phyloP scores from a whole-genome alignment of 2,329 filamentous ascomycete species.

The Colletotrichum incanum region DNA sequence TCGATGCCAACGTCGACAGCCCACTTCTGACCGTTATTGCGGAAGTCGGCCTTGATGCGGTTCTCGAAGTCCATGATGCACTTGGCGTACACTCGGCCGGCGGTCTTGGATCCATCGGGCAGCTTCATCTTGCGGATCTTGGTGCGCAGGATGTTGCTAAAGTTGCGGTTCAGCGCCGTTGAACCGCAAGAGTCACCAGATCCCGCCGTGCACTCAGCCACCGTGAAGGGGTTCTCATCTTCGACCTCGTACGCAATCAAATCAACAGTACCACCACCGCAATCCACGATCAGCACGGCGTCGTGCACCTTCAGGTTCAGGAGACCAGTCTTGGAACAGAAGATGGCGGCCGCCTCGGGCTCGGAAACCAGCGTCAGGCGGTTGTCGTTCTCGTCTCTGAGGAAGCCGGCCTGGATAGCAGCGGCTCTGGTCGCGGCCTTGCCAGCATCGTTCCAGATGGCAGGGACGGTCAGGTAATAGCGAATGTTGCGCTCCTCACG shows the following conservation, averaged over 20 bases:
- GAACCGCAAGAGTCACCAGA: conserved; percentile 98
- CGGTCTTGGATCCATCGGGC: conserved; percentile 95
- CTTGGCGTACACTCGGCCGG: conserved; percentile 98
- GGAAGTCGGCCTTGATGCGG: conserved; percentile 99
- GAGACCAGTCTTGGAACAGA: conserved; percentile 96
- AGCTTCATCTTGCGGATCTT: conserved; percentile 99
- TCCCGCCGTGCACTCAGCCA: conserved; percentile 96
- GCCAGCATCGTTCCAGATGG: conserved; percentile 99
- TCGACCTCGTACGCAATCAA: conserved; percentile 99
- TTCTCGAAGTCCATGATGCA: conserved; percentile 99
- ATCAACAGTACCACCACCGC: conserved; percentile 98
- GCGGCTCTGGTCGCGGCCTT: conserved; percentile 97
- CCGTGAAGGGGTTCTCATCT: conserved; percentile 96
- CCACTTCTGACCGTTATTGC: conserved; percentile 99
- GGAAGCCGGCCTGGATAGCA: conserved; percentile 96
- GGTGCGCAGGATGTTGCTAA: conserved; percentile 96
- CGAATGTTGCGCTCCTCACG: conserved; percentile 97
- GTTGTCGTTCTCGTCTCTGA: conserved; percentile 98
- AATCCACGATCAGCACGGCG: conserved; percentile 98
- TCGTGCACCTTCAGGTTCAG: conserved; percentile 98
- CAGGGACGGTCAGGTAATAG: conserved; percentile 98
- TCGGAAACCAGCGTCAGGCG: conserved; percentile 94
- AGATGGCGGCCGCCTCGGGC: conserved; percentile 96
- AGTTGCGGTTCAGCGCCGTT: conserved; percentile 98
- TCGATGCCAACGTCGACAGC: conserved; percentile 99